phyloP scores from a whole-genome alignment of 2,329 filamentous ascomycete genomes.

The Ambrosiella cleistominuta region DNA sequence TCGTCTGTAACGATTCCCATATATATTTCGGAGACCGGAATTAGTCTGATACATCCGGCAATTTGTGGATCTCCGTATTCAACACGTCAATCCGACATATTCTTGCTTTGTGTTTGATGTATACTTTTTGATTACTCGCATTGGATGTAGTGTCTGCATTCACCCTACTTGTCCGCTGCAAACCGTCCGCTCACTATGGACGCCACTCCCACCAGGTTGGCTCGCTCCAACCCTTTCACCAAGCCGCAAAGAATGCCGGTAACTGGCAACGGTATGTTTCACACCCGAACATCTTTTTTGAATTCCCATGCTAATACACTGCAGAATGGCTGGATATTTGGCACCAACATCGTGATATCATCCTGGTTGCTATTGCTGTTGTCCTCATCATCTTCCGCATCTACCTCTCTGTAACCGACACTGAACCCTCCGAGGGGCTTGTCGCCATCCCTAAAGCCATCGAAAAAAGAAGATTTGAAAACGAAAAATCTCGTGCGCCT shows the following conservation, averaged over 20 bases:
- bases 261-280: not conserved
- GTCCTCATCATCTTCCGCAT: slow-evolving; percentile 24
- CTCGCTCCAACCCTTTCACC: slow-evolving; percentile 6
- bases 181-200: slow-evolving; percentile 5
- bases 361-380: slow-evolving; percentile 24
- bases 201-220: slow-evolving; percentile 5
- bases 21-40: too few species aligned
- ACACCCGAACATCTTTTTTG: not conserved
- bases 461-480: slow-evolving; percentile 17
- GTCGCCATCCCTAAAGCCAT: slow-evolving; percentile 22
- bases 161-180: not conserved
- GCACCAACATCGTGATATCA: slow-evolving; percentile 29
- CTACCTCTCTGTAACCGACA: slow-evolving; percentile 24
- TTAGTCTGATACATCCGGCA: too few species aligned
- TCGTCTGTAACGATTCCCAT: too few species aligned
- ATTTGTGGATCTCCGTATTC: too few species aligned
- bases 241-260: not conserved
- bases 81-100: too few species aligned
- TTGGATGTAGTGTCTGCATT: not conserved
- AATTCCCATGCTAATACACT: not conserved
- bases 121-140: not conserved
- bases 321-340: slow-evolving; percentile 26
- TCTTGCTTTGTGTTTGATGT: not conserved
- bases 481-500: slow-evolving; percentile 2
- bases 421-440: slow-evolving; percentile 20